phyloP scores from a whole-genome alignment of 306 rosid species.

The Begonia fuchsioides region DNA sequence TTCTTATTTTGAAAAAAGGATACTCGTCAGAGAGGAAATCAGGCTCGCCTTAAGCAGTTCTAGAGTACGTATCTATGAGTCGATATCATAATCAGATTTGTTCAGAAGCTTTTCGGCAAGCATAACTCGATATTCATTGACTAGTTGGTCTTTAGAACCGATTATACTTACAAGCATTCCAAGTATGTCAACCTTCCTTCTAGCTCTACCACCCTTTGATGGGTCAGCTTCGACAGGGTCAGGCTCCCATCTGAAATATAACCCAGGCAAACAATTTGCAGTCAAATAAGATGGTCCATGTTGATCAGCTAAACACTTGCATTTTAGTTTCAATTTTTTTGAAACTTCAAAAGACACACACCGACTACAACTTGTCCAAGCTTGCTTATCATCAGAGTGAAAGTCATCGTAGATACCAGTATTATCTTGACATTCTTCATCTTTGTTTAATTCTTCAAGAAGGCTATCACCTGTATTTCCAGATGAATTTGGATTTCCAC shows the following conservation, averaged over 20 bases:
- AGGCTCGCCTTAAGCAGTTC: constrained; percentile 79
- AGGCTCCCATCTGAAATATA: constrained; percentile 81
- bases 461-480: constrained; percentile 94
- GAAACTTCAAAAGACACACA: constrained; percentile 11
- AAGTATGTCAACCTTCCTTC: constrained; percentile 90
- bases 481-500: constrained; percentile 66
- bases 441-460: constrained; percentile 94
- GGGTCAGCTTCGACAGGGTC: constrained; percentile 99
- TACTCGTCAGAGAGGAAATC: not conserved
- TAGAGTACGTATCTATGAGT: constrained; percentile 81
- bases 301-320: too few species aligned
- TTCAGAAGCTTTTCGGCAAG: constrained; percentile 95
- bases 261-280: not conserved
- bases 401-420: constrained; percentile 66
- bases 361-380: constrained; percentile 79
- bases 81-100: constrained; percentile 91
- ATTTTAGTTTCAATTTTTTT: not conserved
- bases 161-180: constrained; percentile 94
- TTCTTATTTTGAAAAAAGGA: constrained; percentile 6
- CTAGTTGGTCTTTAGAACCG: constrained; percentile 92
- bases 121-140: constrained; percentile 91
- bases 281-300: not conserved
- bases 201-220: constrained; percentile 70
- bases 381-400: constrained; percentile 82
- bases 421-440: constrained; percentile 80